Conservation (phyloP, 2,329 filamentous ascomycete genomes). For the Myriosclerotinia duriaeana region DNA sequence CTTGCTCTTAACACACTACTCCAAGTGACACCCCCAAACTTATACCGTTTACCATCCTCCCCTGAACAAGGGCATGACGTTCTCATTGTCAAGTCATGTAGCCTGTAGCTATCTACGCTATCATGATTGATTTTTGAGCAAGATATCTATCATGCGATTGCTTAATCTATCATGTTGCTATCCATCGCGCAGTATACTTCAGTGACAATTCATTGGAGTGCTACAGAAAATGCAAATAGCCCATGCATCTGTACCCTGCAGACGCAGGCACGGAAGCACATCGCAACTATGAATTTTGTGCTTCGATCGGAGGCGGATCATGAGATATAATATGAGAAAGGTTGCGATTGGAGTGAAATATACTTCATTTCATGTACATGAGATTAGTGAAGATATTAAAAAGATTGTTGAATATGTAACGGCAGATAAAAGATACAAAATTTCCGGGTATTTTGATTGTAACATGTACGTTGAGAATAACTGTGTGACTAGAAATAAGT, state of each 20-base stretch:
- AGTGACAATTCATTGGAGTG: not conserved
- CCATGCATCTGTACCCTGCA: slow-evolving; percentile 20
- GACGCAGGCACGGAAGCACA: slow-evolving; percentile 24
- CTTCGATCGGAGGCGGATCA: slow-evolving; percentile 8
- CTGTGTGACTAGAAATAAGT: not conserved
- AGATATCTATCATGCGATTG: slow-evolving; percentile 13
- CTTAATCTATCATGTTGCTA: slow-evolving; percentile 20
- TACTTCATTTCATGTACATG: not conserved
- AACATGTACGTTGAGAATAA: not conserved
- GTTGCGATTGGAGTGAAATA: slow-evolving; percentile 6
- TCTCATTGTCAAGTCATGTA: slow-evolving; percentile 27
- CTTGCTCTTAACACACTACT: slow-evolving; percentile 1
- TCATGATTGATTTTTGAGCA: slow-evolving; percentile 22
- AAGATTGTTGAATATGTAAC: not conserved
- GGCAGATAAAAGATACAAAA: slow-evolving; percentile 10
- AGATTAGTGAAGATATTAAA: slow-evolving; percentile 9
- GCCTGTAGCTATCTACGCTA: slow-evolving; percentile 32
- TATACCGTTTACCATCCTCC: slow-evolving; percentile 24
- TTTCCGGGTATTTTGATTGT: not conserved
- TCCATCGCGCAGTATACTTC: slow-evolving; percentile 5
- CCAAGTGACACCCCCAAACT: slow-evolving; percentile 23
- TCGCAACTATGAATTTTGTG: slow-evolving; percentile 1
- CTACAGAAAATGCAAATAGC: slow-evolving; percentile 1
- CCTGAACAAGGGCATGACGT: not conserved
- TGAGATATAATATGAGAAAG: not conserved